Evolutionary conservation across 257 asterid species (phyloP), one percentile per base, ranked within the genome.

Genomic region (Rehmannia glutinosa): DNA sequence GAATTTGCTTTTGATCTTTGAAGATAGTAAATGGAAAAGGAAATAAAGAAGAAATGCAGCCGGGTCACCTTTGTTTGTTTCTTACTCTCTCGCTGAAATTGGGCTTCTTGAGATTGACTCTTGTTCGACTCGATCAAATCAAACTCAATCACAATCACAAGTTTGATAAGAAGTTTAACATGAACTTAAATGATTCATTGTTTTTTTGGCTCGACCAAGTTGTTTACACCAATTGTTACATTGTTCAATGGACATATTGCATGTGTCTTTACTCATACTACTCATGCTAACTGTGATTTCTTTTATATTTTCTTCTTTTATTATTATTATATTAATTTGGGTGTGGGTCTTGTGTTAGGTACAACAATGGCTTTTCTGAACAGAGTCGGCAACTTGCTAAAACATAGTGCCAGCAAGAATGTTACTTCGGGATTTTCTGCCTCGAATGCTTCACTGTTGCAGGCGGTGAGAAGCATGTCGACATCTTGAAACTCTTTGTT

Each of bases 401-500:
- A 73, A 72, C 90, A 83, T 54, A 66, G 77, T 13, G 66, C 74
- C 32, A 72, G 83, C 75, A 87, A 63, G 75, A 73, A 79, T 73
- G 78, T 62, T 52, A 43, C 74, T 61, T 42, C 80, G 47, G 86
- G 79, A 66, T 58, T 77, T 33, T 78, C 83, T 56, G 79, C 84
- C 57, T 52, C 89, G 5, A 83, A 67, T 52, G 60, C 86, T 23
- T 78, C 87, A 45, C 71, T 84, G 36, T 83, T 81, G 76, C 95
- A 86, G 84, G 85, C 97, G 23, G 71, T 76, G 58, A 92, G 97
- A 81, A 73, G 85, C 90, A 79, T 81, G 83, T 81, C 84, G 50
- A 64, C 95, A 33, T 86, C 92, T 45, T 96, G 17, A 89, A 90
- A 83, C 79, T 92, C 75, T 92, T 87, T 75, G 79, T 92, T 75